Evolutionary conservation across 257 asterid species (phyloP).

Genomic region (Solanum appendiculatum): DNA sequence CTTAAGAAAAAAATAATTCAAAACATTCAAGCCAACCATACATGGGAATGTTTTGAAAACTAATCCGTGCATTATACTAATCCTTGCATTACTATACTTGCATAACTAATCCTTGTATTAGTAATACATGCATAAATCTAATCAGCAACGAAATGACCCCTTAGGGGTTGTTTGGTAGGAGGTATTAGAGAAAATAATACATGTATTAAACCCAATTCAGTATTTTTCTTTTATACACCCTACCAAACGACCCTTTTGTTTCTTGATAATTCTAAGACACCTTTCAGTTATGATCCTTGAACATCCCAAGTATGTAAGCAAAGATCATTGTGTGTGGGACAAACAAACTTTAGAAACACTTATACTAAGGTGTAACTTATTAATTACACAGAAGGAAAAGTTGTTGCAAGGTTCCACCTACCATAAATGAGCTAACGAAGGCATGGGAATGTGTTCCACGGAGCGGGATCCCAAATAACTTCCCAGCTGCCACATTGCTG

Average conservation of each 20-base stretch:
- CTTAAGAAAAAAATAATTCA: not conserved
- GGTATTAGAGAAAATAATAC: not conserved
- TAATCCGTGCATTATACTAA: not conserved
- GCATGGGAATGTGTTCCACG: conserved; percentile 99
- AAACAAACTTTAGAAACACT: not conserved
- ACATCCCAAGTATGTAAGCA: not conserved
- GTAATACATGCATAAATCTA: not conserved
- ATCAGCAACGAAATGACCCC: not conserved
- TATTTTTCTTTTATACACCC: not conserved
- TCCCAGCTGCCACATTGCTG: conserved; percentile 99
- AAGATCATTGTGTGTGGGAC: not conserved
- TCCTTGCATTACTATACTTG: not conserved
- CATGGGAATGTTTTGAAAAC: not conserved
- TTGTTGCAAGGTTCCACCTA: conserved; percentile 13
- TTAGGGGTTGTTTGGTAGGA: not conserved
- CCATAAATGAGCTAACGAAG: conserved; percentile 93
- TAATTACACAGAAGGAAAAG: not conserved
- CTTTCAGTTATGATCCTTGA: not conserved
- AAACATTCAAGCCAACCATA: not conserved
- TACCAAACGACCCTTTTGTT: not conserved
- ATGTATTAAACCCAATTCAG: not conserved
- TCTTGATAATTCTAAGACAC: not conserved
- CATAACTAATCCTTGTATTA: not conserved
- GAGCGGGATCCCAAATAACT: conserved; percentile 91
- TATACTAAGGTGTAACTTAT: not conserved